Conservation (phyloP, 179 eudicot genomes). For the Amaranthus tricolor region DNA sequence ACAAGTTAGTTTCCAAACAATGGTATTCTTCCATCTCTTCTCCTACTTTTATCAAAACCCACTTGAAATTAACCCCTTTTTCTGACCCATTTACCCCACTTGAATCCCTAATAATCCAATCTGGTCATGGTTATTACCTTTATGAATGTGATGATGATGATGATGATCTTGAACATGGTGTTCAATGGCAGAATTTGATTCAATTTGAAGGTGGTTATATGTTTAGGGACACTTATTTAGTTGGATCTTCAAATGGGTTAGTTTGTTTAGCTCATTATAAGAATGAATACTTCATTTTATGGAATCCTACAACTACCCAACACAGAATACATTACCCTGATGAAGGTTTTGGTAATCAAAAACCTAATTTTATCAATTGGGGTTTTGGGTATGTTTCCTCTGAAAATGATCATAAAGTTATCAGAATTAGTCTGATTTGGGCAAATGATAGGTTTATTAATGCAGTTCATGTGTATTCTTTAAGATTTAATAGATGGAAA, state of each 20-base stretch:
- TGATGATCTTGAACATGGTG: not conserved
- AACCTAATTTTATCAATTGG: not conserved
- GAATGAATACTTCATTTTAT: slow-evolving; percentile 12
- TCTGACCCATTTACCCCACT: not conserved
- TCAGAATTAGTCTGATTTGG: not conserved
- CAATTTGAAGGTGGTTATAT: not conserved
- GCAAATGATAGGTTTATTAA: not conserved
- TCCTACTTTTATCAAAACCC: not conserved
- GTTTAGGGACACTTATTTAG: not conserved
- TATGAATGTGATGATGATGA: not conserved
- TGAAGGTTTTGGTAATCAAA: not conserved
- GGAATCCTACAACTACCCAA: slow-evolving; percentile 17
- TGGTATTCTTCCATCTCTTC: slow-evolving; percentile 2
- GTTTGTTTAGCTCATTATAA: slow-evolving; percentile 18
- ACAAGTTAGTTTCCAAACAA: slow-evolving; percentile 1
- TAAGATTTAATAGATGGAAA: not conserved
- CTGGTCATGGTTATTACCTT: not conserved
- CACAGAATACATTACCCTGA: not conserved
- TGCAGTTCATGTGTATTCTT: not conserved
- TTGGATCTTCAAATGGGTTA: slow-evolving; percentile 20
- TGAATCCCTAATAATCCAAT: not conserved
- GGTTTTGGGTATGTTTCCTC: slow-evolving; percentile 21
- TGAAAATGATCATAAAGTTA: slow-evolving; percentile 9
- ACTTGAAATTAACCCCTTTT: not conserved
- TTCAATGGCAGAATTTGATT: not conserved